Evolutionary conservation across 345 rosid genomes (phyloP).

Genomic region (Laguncularia racemosa): DNA sequence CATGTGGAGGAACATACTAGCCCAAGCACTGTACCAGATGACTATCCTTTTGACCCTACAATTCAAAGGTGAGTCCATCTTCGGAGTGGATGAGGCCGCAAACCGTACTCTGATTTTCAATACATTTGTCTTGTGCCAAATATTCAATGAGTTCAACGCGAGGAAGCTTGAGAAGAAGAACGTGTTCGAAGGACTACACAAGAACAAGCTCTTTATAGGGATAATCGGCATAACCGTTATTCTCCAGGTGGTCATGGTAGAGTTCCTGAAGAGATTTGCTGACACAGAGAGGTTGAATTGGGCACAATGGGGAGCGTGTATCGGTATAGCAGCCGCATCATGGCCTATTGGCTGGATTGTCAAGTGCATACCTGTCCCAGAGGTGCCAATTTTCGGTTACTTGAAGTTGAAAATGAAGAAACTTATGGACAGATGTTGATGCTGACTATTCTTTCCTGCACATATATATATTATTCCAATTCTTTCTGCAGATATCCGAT

Average conservation of each 20-base stretch:
- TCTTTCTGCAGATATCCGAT: background rate
- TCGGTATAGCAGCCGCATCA: constrained; percentile 18
- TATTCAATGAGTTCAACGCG: constrained; percentile 98
- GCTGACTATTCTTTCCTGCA: no score
- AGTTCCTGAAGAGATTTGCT: constrained; percentile 23
- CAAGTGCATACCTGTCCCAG: constrained; percentile 18
- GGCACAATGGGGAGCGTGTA: constrained; percentile 21
- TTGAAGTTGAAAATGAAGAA: no score
- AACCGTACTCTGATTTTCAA: constrained; percentile 73
- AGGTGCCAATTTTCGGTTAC: background rate
- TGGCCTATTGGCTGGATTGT: constrained; percentile 25
- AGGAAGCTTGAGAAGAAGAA: constrained; percentile 90
- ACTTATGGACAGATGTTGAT: no score
- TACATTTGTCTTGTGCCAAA: constrained; percentile 90
- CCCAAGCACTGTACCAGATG: constrained; percentile 83
- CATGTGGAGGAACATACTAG: constrained; percentile 95
- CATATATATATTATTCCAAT: background rate
- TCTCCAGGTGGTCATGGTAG: constrained; percentile 59
- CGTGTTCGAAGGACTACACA: constrained; percentile 68
- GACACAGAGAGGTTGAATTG: constrained; percentile 20
- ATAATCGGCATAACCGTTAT: constrained; percentile 62
- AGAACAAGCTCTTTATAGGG: constrained; percentile 68
- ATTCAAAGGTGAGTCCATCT: constrained; percentile 55
- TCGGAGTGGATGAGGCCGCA: constrained; percentile 28
- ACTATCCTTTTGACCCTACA: constrained; percentile 64